Evolutionary conservation across 1,284 basidiomycete genomes (phyloP).

Genomic region (Laetiporus sulphureus): DNA sequence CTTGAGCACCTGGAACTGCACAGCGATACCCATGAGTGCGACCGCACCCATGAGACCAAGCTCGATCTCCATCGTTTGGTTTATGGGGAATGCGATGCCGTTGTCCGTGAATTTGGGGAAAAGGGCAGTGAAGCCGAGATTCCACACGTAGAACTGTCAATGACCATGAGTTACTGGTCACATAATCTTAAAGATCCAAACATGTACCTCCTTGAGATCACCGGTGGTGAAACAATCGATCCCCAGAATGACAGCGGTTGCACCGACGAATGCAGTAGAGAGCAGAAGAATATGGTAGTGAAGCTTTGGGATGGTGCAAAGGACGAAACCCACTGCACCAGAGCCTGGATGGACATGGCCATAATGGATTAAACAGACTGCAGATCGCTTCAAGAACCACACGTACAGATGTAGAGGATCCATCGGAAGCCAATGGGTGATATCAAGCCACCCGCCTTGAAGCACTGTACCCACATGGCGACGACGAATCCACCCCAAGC

Average conservation of each 20-base stretch:
- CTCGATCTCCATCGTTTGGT: slow-evolving; percentile 91
- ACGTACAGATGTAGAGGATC: slow-evolving; percentile 79
- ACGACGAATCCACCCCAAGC: slow-evolving; percentile 87
- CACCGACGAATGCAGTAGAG: slow-evolving; percentile 83
- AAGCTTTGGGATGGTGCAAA: slow-evolving; percentile 43
- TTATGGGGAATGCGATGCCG: slow-evolving; percentile 73
- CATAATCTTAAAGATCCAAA: no score
- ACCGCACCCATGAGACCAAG: slow-evolving; percentile 81
- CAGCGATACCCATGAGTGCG: slow-evolving; percentile 80
- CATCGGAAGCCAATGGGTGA: slow-evolving; percentile 71
- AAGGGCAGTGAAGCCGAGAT: slow-evolving; percentile 75
- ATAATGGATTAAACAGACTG: slow-evolving; percentile 40
- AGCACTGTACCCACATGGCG: slow-evolving; percentile 83
- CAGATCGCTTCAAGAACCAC: slow-evolving; percentile 14
- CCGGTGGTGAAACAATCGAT: slow-evolving; percentile 91
- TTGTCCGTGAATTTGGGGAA: slow-evolving; percentile 72
- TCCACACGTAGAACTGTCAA: slow-evolving; percentile 89
- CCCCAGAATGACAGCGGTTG: slow-evolving; percentile 89
- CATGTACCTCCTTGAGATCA: slow-evolving; percentile 80
- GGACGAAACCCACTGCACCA: slow-evolving; percentile 38
- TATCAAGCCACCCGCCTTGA: slow-evolving; percentile 79
- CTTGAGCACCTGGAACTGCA: slow-evolving; percentile 83
- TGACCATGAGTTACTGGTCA: no score
- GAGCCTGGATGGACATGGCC: slow-evolving; percentile 32
- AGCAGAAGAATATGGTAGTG: slow-evolving; percentile 79